phyloP scores from a whole-genome alignment of 78 protist species.

The Dictyostelium brefeldianum region DNA sequence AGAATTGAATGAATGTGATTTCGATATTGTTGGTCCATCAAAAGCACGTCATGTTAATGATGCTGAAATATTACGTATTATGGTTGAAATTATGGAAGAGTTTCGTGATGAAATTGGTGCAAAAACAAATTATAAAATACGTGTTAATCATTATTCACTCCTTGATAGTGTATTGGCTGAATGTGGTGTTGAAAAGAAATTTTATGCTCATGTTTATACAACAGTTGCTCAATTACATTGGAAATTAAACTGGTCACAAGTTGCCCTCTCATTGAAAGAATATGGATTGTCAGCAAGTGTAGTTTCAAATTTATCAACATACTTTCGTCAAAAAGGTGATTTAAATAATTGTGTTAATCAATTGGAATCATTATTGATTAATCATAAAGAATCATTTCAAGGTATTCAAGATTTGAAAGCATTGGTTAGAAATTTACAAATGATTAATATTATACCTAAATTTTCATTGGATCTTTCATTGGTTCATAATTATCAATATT shows the following conservation, averaged over 20 bases:
- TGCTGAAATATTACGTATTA: conserved; percentile 64
- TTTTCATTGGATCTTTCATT: conserved; percentile 65
- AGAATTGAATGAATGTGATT: conserved; percentile 80
- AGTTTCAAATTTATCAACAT: background rate
- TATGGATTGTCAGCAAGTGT: background rate
- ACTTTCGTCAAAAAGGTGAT: conserved; percentile 38
- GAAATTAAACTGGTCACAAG: conserved; percentile 47
- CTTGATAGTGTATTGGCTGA: conserved; percentile 41
- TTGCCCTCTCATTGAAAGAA: conserved; percentile 13
- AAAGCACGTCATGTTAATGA: conserved; percentile 34
- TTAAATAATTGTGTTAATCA: conserved; percentile 4
- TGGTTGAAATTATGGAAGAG: conserved; percentile 75
- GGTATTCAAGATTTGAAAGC: conserved; percentile 26
- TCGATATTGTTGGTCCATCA: conserved; percentile 80
- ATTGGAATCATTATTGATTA: background rate
- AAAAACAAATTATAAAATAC: conserved; percentile 8
- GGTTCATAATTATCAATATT: conserved; percentile 69
- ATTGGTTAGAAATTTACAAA: conserved; percentile 49
- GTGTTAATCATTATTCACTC: conserved; percentile 38
- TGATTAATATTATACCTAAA: conserved; percentile 64
- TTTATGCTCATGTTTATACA: conserved; percentile 4
- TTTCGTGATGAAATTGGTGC: conserved; percentile 41
- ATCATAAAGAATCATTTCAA: background rate
- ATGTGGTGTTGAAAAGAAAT: conserved; percentile 52
- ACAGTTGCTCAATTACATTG: conserved; percentile 40